Base-by-base conservation (phyloP, 2,329 filamentous ascomycete species). In the Arthroderma uncinatum region DNA sequence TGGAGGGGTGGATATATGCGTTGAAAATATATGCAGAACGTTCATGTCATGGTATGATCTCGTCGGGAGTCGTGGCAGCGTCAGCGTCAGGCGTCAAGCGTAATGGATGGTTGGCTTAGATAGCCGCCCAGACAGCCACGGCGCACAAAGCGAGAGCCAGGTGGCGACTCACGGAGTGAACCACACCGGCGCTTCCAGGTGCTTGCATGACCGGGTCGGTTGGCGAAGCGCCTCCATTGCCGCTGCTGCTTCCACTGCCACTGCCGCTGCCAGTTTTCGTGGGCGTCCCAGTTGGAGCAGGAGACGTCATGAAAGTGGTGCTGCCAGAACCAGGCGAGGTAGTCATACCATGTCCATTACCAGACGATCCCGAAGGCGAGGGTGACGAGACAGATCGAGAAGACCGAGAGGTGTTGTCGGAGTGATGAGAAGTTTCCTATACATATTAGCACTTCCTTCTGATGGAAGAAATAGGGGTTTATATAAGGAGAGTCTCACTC, bases 401-500 rank as follows among this genome's bases (percentile, higher is more conserved):
- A 33, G 47, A 50, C 40, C 40, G 40, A 21, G 40, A 47, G 40
- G 40, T 54, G 40, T 37, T 9, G 16, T 53, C 56, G 52, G 16
- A 52, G n/a, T 19, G 54, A 19, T 55, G 58, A 52, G 34, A 53
- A 59, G 42, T 33, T 50, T 64, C 62, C 56, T 54, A 58, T 55
- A 55, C 34, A 40, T 60, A 63, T 56, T 47, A 47, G 40, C 12
- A 8, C 8, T 25, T 5, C 1, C 10, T n/a, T 14, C 40, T 4
- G 10, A 21, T 23, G 7, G 10, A 14, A 47, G 0, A 42, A 21
- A 9, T 21, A 8, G 40, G 40, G 19, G 1, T 47, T 25, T 57
- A 56, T 53, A 57, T 50, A n/a, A 65, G 69, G 70, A 61, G 65
- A 66, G 71, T 70, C 82, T 80, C 81, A 84, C 81, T 82, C 76